These are phyloP conservation scores for Salinomyces thailandicus DNA, from an alignment of 2,329 filamentous ascomycete genomes.

Conservation along the genomic window DNA sequence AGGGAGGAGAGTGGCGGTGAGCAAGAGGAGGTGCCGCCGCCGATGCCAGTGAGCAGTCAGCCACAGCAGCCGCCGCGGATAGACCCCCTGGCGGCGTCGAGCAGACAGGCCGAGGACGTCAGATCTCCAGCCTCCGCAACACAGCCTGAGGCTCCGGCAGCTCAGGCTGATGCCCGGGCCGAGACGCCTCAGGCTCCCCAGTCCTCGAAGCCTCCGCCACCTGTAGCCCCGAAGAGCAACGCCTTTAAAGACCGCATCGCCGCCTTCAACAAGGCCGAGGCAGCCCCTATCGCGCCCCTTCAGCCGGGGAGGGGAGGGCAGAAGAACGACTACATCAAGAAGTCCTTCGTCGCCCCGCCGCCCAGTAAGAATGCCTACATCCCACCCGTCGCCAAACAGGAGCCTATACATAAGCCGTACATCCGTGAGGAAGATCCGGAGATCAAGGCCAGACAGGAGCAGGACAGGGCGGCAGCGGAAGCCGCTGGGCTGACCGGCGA, in stretches of 20 bases:
- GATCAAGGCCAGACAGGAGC: slow-evolving; percentile 51
- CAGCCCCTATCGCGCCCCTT: slow-evolving; percentile 79
- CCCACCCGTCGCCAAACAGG: slow-evolving; percentile 58
- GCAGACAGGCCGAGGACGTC: slow-evolving; percentile 13
- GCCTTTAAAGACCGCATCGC: slow-evolving; percentile 94
- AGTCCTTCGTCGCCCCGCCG: slow-evolving; percentile 90
- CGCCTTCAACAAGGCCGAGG: slow-evolving; percentile 85
- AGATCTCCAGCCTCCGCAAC: slow-evolving; percentile 18
- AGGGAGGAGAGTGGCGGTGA: slow-evolving; percentile 11
- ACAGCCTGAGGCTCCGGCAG: slow-evolving; percentile 10
- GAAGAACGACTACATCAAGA: slow-evolving; percentile 72
- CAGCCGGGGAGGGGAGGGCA: slow-evolving; percentile 58
- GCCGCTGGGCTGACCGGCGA: slow-evolving; percentile 47
- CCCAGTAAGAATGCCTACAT: slow-evolving; percentile 88
- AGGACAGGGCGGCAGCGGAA: slow-evolving; percentile 57
- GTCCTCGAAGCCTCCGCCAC: slow-evolving; percentile 43
- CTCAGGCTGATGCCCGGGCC: slow-evolving; percentile 5
- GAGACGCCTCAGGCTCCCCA: slow-evolving; percentile 25
- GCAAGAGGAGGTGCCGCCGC: slow-evolving; percentile 16
- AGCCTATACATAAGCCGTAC: slow-evolving; percentile 63
- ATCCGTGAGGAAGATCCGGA: slow-evolving; percentile 76
- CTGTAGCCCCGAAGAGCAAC: slow-evolving; percentile 56
- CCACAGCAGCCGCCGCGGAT: slow-evolving; percentile 26
- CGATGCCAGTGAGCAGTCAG: slow-evolving; percentile 21
- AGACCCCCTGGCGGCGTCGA: slow-evolving; percentile 15